A percentile compares a stretch with the other conserved stretches of the same genome.
phyloP scores from a whole-genome alignment of 2,329 filamentous ascomycete genomes.

The Domatiomyces globalis region DNA sequence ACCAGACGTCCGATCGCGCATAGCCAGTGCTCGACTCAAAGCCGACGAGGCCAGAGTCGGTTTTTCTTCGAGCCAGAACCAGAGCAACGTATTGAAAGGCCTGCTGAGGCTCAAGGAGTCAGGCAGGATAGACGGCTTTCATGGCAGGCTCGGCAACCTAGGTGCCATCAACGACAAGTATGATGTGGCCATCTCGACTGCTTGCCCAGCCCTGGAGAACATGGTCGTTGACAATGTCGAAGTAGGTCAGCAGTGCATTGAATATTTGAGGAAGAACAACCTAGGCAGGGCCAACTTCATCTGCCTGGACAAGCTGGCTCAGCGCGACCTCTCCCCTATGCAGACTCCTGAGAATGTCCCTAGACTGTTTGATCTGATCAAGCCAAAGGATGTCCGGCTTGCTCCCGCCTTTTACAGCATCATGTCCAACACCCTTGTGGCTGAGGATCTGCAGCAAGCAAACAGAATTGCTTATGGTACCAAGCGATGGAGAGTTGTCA shows the following conservation, averaged over 20 bases:
- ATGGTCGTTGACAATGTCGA: slow-evolving; percentile 96
- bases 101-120: slow-evolving; percentile 93
- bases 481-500: slow-evolving; percentile 89
- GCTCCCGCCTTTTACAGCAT: slow-evolving; percentile 87
- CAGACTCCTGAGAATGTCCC: slow-evolving; percentile 85
- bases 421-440: slow-evolving; percentile 87
- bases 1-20: slow-evolving; percentile 64
- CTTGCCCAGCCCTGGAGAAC: slow-evolving; percentile 80
- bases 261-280: slow-evolving; percentile 93
- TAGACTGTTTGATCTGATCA: slow-evolving; percentile 82
- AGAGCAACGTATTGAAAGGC: slow-evolving; percentile 80
- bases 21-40: slow-evolving; percentile 83
- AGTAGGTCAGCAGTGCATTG: slow-evolving; percentile 92
- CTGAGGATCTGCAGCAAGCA: slow-evolving; percentile 82
- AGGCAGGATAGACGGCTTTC: slow-evolving; percentile 91
- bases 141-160: slow-evolving; percentile 85
- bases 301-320: slow-evolving; percentile 72
- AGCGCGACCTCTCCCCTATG: slow-evolving; percentile 63
- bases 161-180: slow-evolving; percentile 88
- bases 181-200: slow-evolving; percentile 95
- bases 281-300: slow-evolving; percentile 95
- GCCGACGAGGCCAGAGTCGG: slow-evolving; percentile 90
- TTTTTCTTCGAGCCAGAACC: slow-evolving; percentile 76
- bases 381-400: slow-evolving; percentile 75
- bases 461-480: slow-evolving; percentile 94